Conservation (phyloP, 306 rosid genomes). For the Benincasa hispida region DNA sequence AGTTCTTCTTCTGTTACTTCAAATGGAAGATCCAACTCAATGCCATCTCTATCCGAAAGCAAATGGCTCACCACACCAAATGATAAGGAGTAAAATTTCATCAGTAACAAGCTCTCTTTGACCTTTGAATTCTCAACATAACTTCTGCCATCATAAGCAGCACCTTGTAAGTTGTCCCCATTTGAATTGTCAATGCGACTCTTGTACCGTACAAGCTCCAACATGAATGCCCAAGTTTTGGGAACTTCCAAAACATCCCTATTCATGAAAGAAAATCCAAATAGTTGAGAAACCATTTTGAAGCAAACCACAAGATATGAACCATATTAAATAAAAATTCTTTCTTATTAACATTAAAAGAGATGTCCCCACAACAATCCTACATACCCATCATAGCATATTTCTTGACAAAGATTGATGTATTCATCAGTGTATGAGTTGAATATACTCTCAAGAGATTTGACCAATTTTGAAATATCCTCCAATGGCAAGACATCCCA, state of each 20-base stretch:
- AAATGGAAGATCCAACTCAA: slow-evolving; percentile 61
- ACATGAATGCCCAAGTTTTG: slow-evolving; percentile 29
- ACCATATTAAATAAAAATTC: not conserved
- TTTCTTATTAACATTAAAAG: not conserved
- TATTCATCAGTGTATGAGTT: slow-evolving; percentile 41
- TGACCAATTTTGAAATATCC: slow-evolving; percentile 40
- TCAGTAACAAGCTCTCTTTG: slow-evolving; percentile 59
- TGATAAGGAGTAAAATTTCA: slow-evolving; percentile 68
- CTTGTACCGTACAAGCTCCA: slow-evolving; percentile 26
- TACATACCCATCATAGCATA: slow-evolving; percentile 39
- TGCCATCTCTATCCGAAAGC: slow-evolving; percentile 34
- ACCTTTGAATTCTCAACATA: slow-evolving; percentile 72
- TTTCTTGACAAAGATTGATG: slow-evolving; percentile 39
- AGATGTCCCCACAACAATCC: not conserved
- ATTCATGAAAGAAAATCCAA: not conserved
- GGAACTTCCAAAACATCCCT: slow-evolving; percentile 45
- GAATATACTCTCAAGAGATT: slow-evolving; percentile 44
- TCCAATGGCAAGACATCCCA: slow-evolving; percentile 58
- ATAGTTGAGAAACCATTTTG: not conserved
- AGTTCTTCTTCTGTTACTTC: slow-evolving; percentile 59
- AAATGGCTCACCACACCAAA: slow-evolving; percentile 39
- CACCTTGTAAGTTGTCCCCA: slow-evolving; percentile 14
- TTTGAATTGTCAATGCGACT: slow-evolving; percentile 13
- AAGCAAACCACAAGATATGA: not conserved
- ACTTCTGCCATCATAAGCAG: slow-evolving; percentile 32